Evolutionary conservation across 768 basidiomycete species (phyloP).

Genomic region (Ramaria rubella): DNA sequence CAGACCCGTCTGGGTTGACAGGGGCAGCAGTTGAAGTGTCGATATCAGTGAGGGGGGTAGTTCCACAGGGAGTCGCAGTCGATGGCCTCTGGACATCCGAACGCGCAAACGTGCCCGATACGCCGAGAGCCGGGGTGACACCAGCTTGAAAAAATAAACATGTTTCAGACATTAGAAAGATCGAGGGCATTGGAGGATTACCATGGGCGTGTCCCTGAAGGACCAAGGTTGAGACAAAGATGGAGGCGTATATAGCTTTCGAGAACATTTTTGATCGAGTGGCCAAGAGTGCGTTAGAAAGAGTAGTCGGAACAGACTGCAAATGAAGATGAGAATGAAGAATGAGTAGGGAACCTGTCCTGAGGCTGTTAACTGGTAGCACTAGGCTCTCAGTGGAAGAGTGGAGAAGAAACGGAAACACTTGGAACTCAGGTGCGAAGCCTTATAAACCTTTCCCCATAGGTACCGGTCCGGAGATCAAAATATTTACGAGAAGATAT

Average conservation of each 20-base stretch:
- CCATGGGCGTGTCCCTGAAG: slow-evolving; percentile 6
- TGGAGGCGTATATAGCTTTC: background rate
- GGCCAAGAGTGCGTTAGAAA: background rate
- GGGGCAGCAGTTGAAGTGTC: slow-evolving; percentile 28
- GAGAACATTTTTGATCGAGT: background rate
- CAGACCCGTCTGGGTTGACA: slow-evolving; percentile 31
- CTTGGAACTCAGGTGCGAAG: too few species aligned
- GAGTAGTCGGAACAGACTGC: too few species aligned
- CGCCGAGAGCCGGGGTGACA: slow-evolving; percentile 37
- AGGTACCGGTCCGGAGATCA: too few species aligned
- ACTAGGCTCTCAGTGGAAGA: too few species aligned
- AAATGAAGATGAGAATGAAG: background rate
- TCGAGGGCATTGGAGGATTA: background rate
- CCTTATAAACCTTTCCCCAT: too few species aligned
- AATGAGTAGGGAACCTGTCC: background rate
- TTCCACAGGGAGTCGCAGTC: slow-evolving; percentile 35
- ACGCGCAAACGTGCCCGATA: slow-evolving; percentile 20
- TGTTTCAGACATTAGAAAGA: background rate
- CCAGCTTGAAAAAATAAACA: slow-evolving; percentile 28
- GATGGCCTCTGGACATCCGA: slow-evolving; percentile 26
- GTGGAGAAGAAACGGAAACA: too few species aligned
- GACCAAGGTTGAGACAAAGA: background rate
- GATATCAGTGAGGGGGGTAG: slow-evolving; percentile 34
- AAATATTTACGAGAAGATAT: too few species aligned
- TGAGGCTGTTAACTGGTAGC: too few species aligned